Evolutionary conservation across 306 rosid species (phyloP).

Genomic region (Castanospermum australe): DNA sequence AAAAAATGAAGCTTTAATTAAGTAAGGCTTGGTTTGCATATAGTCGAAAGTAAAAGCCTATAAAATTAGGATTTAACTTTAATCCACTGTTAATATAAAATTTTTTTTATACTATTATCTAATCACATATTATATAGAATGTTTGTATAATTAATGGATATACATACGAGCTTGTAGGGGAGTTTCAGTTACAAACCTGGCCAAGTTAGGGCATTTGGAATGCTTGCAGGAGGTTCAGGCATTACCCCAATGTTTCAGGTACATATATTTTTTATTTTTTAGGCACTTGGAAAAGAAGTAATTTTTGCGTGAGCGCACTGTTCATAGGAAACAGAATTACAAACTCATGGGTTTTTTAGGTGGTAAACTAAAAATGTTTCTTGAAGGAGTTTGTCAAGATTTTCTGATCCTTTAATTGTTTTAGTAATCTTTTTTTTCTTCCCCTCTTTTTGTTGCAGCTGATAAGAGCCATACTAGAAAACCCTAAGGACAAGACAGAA

Average conservation of each 20-base stretch:
- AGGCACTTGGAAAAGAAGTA: background rate
- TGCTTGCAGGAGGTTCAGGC: constrained; percentile 88
- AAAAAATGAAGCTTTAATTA: background rate
- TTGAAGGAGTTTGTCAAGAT: background rate
- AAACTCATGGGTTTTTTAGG: too few relatives aligned
- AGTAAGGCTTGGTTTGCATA: background rate
- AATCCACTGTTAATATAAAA: too few relatives aligned
- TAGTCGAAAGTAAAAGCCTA: background rate
- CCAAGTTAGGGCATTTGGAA: constrained; percentile 65
- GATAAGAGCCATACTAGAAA: constrained; percentile 68
- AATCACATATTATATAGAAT: background rate
- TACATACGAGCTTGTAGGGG: constrained; percentile 41
- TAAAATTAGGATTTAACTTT: too few relatives aligned
- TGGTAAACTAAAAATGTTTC: background rate
- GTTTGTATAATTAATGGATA: background rate
- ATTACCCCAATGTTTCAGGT: constrained; percentile 96
- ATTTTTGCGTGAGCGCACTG: background rate
- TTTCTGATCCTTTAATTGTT: background rate
- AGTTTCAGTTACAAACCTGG: constrained; percentile 67
- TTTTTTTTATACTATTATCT: too few relatives aligned
- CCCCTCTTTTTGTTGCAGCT: constrained; percentile 39
- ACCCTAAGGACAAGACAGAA: constrained; percentile 61
- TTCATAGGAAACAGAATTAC: background rate
- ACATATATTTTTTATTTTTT: background rate
- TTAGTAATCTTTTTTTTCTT: background rate